These are phyloP conservation scores for Apiotrichum porosum DNA, from an alignment of 1,284 basidiomycete species.

Conservation along the genomic window DNA sequence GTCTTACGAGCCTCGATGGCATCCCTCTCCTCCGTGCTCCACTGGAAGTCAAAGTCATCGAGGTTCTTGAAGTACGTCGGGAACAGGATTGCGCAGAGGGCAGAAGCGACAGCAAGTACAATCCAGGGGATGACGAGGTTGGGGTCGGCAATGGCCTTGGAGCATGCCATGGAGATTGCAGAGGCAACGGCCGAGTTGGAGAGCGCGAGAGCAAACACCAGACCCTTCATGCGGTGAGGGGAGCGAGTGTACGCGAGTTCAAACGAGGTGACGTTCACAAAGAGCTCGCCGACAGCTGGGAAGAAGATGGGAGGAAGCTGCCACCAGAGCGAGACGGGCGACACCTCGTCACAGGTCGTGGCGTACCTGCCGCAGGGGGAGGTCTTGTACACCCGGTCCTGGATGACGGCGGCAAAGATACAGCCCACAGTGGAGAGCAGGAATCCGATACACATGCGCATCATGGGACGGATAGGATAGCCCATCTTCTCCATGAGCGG, in stretches of 20 bases:
- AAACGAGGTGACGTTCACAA: constrained; percentile 52
- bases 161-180: constrained; percentile 45
- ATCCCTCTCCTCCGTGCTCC: background rate
- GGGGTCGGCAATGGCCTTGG: constrained; percentile 45
- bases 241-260: constrained; percentile 52
- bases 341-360: constrained; percentile 32
- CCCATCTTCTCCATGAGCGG: constrained; percentile 45
- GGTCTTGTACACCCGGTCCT: constrained; percentile 50
- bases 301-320: constrained; percentile 50
- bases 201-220: constrained; percentile 46
- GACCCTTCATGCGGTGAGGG: constrained; percentile 48
- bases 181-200: constrained; percentile 51
- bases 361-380: constrained; percentile 49
- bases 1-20: background rate
- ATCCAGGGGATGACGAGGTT: constrained; percentile 50
- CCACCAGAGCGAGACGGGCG: constrained; percentile 39
- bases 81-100: constrained; percentile 25
- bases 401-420: constrained; percentile 51
- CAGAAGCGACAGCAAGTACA: constrained; percentile 40
- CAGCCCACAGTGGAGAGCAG: constrained; percentile 43
- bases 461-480: constrained; percentile 34
- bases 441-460: constrained; percentile 36
- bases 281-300: constrained; percentile 52
- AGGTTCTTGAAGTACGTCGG: constrained; percentile 25
- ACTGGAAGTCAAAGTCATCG: constrained; percentile 24